Evolutionary conservation across 441 rosid species (phyloP).

Genomic region (Codiaeum variegatum): DNA sequence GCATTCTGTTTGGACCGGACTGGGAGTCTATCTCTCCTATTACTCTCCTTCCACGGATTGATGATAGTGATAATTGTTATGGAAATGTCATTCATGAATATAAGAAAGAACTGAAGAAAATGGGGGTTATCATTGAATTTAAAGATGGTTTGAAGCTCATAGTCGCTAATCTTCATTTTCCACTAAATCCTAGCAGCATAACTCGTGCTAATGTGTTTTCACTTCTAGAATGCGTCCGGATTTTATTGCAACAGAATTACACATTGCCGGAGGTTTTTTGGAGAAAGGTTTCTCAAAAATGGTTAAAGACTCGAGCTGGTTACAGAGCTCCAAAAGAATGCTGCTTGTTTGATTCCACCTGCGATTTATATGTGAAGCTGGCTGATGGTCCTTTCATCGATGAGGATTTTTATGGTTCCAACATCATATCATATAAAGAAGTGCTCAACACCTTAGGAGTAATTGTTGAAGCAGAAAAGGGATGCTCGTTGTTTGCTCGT

Average conservation of each 20-base stretch:
- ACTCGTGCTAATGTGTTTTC: constrained; percentile 34
- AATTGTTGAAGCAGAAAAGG: constrained; percentile 28
- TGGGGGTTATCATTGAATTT: constrained; percentile 42
- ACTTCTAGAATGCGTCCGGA: constrained; percentile 42
- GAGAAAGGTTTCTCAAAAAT: constrained; percentile 32
- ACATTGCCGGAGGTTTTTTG: constrained; percentile 27
- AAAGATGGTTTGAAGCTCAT: constrained; percentile 51
- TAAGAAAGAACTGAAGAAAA: constrained; percentile 38
- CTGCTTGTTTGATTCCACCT: constrained; percentile 38
- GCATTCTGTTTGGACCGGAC: constrained; percentile 48
- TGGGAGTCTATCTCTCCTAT: constrained; percentile 55
- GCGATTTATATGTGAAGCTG: constrained; percentile 34
- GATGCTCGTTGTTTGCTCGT: constrained; percentile 35
- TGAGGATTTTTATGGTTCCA: constrained; percentile 49
- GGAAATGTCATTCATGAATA: constrained; percentile 40
- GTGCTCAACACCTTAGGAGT: constrained; percentile 59
- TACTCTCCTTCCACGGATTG: constrained; percentile 53
- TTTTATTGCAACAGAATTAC: constrained; percentile 18
- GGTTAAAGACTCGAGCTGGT: constrained; percentile 57
- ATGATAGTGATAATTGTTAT: constrained; percentile 43
- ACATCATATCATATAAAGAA: constrained; percentile 22
- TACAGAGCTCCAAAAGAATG: constrained; percentile 44
- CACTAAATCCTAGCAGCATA: constrained; percentile 25
- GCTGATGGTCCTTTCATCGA: constrained; percentile 74
- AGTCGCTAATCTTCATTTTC: constrained; percentile 34